Evolutionary conservation across 495 filamentous ascomycete species (phyloP).

Genomic region (Endocarpon pusillum): DNA sequence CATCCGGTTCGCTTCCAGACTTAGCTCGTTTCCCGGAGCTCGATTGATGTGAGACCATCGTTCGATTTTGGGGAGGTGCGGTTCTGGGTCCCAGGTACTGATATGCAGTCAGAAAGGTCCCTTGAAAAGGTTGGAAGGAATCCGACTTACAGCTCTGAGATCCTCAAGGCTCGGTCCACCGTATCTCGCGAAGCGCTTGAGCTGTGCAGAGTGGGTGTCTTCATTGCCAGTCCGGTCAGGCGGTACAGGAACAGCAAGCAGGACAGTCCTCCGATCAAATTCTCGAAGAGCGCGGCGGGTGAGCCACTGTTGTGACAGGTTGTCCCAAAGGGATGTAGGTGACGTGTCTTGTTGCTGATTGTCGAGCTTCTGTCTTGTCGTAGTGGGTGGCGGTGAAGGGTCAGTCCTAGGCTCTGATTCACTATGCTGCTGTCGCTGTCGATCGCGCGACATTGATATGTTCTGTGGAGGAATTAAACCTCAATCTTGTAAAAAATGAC

Average conservation of each 20-base stretch:
- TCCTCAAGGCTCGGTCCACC: constrained; percentile 11
- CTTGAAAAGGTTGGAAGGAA: too few relatives aligned
- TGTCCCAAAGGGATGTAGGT: constrained; percentile 11
- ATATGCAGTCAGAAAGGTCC: too few relatives aligned
- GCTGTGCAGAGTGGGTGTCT: constrained; percentile 6
- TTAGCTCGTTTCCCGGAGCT: constrained; percentile 4
- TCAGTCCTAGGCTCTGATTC: constrained; percentile 4
- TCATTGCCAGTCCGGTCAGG: constrained; percentile 5
- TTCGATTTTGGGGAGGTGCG: constrained; percentile 2
- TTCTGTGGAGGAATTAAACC: too few relatives aligned
- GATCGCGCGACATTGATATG: constrained; percentile 2
- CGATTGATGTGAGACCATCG: constrained; percentile 7
- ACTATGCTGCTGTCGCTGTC: constrained; percentile 1
- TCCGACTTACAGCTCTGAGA: constrained; percentile 10
- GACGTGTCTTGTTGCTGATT: constrained; percentile 2
- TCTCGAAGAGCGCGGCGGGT: constrained; percentile 9
- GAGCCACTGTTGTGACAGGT: constrained; percentile 7
- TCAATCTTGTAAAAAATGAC: too few relatives aligned
- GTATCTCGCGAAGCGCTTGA: constrained; percentile 13
- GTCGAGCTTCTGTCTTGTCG: constrained; percentile 4
- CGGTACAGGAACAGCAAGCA: constrained; percentile 3
- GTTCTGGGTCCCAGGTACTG: too few relatives aligned
- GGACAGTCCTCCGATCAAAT: constrained; percentile 11
- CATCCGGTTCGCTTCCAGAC: constrained; percentile 4
- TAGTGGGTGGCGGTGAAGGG: constrained; percentile 1